A percentile compares a stretch with the other conserved stretches of the same genome.
phyloP scores from a whole-genome alignment of 331 rosid genomes.

The Malus hybrid region DNA sequence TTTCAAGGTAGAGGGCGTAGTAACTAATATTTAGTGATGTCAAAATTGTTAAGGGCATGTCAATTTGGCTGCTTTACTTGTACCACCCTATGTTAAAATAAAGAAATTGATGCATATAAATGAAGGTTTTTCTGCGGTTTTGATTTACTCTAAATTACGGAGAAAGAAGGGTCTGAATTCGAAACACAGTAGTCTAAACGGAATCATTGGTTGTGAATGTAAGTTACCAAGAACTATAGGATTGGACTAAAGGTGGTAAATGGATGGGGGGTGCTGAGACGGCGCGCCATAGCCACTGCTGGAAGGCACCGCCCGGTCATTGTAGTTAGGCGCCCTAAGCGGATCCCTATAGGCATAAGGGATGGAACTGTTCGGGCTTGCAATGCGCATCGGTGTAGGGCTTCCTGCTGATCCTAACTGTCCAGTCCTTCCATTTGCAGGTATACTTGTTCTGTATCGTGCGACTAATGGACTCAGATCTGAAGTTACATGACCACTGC shows the following conservation, averaged over 20 bases:
- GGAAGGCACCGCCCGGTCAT: conserved; percentile 9
- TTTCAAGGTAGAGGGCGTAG: no score
- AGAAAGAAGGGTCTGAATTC: no score
- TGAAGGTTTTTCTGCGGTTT: no score
- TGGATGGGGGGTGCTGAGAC: background rate
- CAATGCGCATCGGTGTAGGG: background rate
- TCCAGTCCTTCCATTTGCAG: conserved; percentile 9
- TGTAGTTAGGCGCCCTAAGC: background rate
- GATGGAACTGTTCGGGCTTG: conserved; percentile 4
- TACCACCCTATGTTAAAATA: no score
- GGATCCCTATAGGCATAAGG: background rate
- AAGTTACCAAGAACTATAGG: background rate
- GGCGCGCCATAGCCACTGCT: conserved; percentile 8
- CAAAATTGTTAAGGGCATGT: no score
- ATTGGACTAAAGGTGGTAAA: conserved; percentile 15
- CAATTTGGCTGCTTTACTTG: no score
- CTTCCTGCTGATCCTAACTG: conserved; percentile 15
- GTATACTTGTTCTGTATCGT: conserved; percentile 1
- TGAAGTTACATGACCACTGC: background rate
- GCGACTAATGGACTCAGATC: conserved; percentile 1
- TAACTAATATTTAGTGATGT: no score
- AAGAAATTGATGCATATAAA: no score
- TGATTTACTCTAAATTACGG: no score
- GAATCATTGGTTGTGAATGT: background rate
- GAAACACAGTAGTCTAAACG: no score